Base-by-base conservation (phyloP, 345 rosid species). In the Capsella bursapastoris region DNA sequence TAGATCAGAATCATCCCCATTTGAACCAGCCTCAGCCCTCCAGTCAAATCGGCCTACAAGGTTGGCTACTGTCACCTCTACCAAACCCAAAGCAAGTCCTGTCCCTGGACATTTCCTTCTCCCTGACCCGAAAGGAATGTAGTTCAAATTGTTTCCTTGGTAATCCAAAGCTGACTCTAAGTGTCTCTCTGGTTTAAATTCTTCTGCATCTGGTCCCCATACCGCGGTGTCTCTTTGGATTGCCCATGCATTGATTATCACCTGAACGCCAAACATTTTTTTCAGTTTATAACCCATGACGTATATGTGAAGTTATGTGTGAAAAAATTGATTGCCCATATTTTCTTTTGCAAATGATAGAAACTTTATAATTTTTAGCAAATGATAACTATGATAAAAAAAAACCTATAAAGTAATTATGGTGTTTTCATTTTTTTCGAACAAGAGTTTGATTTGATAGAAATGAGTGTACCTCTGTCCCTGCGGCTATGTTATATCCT, bases 151-250 rank as follows among this genome's bases (percentile, higher is more conserved):
- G 16, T 71, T 50, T 71, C 75, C 68, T 3, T 57, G 37, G 25
- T 45, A 71, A 60, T 61, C 68, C 6, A 37, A 13, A 45, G 16
- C 4, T 49, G 59, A 59, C 4, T 49, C 14, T 48, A 71, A 37
- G 35, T 49, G 68, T 45, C 89, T 79, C 18, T 55, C 61, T 1
- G 91, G 89, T 47, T 82, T 83, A 61, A 82, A 82, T 38, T 79
- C 83, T 44, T 75, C 59, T 7, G 84, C 82, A n/a, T 85, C 85
- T 0, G 70, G 53, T 43, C 91, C 91, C 87, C 91, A 84, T 35
- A 44, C 60, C 10, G 73, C 76, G 16, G 79, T 64, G 37, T 81
- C 73, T 45, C 81, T 65, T 40, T 61, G 80, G 9, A 80, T 80
- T 1, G 70, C 75, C 81, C 81, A 76, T 18, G 78, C 83, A 79